These are phyloP conservation scores for Calonectria pseudoreteaudii DNA, from an alignment of 2,329 filamentous ascomycete genomes.

Conservation along the genomic window DNA sequence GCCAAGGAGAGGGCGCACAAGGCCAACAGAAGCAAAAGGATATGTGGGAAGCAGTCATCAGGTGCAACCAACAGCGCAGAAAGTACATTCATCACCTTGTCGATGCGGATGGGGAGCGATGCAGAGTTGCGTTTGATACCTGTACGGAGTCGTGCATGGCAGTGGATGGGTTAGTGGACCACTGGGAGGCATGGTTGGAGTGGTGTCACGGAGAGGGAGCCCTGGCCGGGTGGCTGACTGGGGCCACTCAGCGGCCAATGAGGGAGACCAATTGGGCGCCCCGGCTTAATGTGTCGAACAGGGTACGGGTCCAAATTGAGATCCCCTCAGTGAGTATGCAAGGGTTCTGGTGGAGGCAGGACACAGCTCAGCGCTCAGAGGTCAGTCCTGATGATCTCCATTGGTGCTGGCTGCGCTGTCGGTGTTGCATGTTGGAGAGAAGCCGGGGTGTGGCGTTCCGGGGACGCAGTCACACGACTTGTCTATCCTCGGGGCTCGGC, in stretches of 20 bases:
- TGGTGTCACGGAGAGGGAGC: neutral
- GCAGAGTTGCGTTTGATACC: neutral
- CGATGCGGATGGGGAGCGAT: neutral
- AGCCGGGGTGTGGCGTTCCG: conserved; percentile 11
- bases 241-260: conserved; percentile 18
- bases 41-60: neutral
- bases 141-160: neutral
- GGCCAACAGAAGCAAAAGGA: neutral
- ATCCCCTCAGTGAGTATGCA: conserved; percentile 6
- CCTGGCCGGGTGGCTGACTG: conserved; percentile 14
- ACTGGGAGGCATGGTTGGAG: neutral
- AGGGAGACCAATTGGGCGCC: conserved; percentile 17
- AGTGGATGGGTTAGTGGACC: conserved; percentile 13
- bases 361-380: conserved; percentile 2
- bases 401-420: neutral
- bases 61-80: neutral
- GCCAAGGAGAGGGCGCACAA: neutral
- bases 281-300: conserved; percentile 14
- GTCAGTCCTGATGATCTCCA: conserved; percentile 1
- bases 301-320: conserved; percentile 5
- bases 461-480: conserved; percentile 15
- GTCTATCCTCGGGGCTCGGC: neutral
- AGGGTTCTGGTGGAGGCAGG: conserved; percentile 10
- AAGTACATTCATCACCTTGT: neutral
- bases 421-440: neutral